Evolutionary conservation across 768 basidiomycete species (phyloP).

Genomic region (Rhodotorula diobovata): DNA sequence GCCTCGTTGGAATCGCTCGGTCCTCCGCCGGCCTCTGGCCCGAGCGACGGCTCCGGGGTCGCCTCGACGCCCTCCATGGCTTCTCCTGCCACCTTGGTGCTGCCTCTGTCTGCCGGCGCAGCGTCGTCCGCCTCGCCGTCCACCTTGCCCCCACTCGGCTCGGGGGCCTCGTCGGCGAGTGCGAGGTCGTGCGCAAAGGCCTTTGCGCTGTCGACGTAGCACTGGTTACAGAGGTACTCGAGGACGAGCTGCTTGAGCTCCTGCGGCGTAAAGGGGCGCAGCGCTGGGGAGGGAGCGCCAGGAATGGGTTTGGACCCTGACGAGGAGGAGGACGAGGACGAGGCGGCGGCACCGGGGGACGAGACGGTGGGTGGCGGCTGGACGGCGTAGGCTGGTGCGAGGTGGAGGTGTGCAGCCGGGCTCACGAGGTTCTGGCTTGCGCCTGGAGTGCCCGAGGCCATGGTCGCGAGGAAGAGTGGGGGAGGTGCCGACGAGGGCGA

Average conservation of each 20-base stretch:
- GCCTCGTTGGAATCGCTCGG: not conserved
- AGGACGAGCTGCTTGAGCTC: conserved; percentile 28
- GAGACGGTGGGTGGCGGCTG: conserved; percentile 11
- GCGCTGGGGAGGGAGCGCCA: accelerated
- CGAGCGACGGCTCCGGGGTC: conserved; percentile 4
- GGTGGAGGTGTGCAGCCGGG: not conserved
- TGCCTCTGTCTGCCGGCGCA: not conserved
- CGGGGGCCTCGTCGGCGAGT: no score
- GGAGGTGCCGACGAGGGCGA: not conserved
- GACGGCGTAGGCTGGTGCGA: not conserved
- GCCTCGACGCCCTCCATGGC: conserved; percentile 37
- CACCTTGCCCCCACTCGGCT: not conserved
- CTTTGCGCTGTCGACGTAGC: conserved; percentile 24
- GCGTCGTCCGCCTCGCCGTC: not conserved
- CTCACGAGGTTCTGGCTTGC: not conserved
- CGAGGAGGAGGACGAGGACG: not conserved
- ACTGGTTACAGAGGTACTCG: conserved; percentile 22
- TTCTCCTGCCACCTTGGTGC: not conserved
- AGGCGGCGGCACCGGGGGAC: not conserved
- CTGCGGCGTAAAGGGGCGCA: not conserved
- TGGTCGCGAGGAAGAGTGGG: not conserved
- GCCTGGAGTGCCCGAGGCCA: not conserved
- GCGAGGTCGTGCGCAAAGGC: conserved; percentile 27
- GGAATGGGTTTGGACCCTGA: not conserved
- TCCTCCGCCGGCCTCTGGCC: no score